These are phyloP conservation scores for Suhomyces choctaworum DNA, from an alignment of 1,139 yeast species.

Conservation along the genomic window DNA sequence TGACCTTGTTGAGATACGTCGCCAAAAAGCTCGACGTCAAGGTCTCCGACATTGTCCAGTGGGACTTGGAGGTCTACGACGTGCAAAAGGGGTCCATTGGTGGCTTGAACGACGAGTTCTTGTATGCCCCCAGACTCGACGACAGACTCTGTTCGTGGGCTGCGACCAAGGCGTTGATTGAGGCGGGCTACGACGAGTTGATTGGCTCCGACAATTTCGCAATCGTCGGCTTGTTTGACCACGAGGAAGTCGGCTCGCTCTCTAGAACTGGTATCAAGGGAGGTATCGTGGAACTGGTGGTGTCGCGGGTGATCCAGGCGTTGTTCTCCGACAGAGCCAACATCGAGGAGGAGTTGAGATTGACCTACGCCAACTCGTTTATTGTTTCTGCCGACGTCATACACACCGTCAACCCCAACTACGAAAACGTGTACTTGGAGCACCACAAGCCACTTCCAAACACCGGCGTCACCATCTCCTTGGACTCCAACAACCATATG, in stretches of 20 bases:
- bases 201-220: constrained; percentile 41
- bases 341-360: constrained; percentile 23
- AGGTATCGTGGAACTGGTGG: constrained; percentile 47
- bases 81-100: constrained; percentile 64
- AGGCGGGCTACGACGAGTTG: constrained; percentile 27
- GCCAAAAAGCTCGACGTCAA: constrained; percentile 48
- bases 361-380: constrained; percentile 55
- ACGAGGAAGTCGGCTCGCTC: constrained; percentile 65
- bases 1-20: constrained; percentile 55
- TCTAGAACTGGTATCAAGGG: constrained; percentile 62
- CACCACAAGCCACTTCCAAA: constrained; percentile 78
- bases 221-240: constrained; percentile 55
- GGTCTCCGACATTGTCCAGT: constrained; percentile 54
- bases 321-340: constrained; percentile 21
- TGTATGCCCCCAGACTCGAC: constrained; percentile 66
- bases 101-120: constrained; percentile 59
- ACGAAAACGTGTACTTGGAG: constrained; percentile 61
- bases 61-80: constrained; percentile 65
- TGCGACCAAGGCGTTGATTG: constrained; percentile 54
- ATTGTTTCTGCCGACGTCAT: constrained; percentile 68
- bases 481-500: constrained; percentile 79
- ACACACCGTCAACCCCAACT: constrained; percentile 66
- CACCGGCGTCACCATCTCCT: constrained; percentile 66
- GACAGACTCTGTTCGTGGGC: constrained; percentile 67
- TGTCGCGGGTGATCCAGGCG: constrained; percentile 37